Evolutionary conservation across 2,329 filamentous ascomycete genomes (phyloP), one percentile per base, ranked within the genome.

Genomic region (Alternaria novae-zelandiae): DNA sequence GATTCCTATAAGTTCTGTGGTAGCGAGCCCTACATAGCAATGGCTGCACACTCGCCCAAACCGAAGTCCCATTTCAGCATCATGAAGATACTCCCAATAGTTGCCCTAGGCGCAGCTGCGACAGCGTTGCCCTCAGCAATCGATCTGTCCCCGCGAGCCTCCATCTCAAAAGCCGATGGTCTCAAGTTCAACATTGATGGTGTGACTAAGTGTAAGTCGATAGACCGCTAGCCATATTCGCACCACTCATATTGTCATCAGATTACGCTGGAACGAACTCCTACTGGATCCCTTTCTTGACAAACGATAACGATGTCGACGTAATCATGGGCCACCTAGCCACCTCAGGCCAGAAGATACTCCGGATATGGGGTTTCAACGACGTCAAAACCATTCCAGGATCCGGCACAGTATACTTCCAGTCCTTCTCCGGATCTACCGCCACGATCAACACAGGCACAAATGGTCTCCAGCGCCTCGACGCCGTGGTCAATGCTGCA

Each of bases 331-430:
- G 74, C 63, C 82, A 87, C 69, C 73, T 89, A 15, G 72, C 79
- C 54, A 66, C 78, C 30, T 84, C 86, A 3, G 86, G 86, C 0
- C 83, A 86, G 63, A 88, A 87, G 73, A 85, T 89, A 63, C 80
- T 89, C 32, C 83, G 88, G 15, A 82, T 89, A 51, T 89, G 87
- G 88, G 87, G 87, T 5, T 90, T 90, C 80, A 88, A 88, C 78
- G 86, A 89, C 67, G 85, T 87, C 13, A 85, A 83, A 47, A 65
- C 66, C 4, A 64, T 80, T 11, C 80, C 80, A 5, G 74, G 78
- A 10, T 70, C 79, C 1, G 82, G 82, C 17, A 82, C 79, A 2
- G 82, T 87, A 8, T 88, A 85, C 78, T 89, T 84, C 78, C 87
- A 89, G 71, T 80, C 82, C 49, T 83, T 88, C 63, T 84, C 84